Evolutionary conservation across 108 stramenopile species (phyloP), one percentile per base, ranked within the genome.

Genomic region (Cyclostephanos invisitatus): DNA sequence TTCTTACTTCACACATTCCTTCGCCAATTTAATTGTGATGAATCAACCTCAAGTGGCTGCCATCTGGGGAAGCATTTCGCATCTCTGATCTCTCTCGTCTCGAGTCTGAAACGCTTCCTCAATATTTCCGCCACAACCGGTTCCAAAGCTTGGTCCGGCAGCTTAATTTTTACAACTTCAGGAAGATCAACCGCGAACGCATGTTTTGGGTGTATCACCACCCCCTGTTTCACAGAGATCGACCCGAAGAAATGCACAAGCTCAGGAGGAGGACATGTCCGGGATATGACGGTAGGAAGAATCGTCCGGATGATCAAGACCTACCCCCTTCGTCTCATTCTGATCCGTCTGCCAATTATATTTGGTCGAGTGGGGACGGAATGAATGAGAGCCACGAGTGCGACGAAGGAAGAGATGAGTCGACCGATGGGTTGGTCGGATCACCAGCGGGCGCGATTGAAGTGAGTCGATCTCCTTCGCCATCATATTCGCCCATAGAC

Each of bases 161-260:
- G 82, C 87, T 97, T 51, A 93, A 93, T 73, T 89, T 91, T 64
- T 91, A 89, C 84, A 84, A 83, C 86, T 91, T 89, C 72, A 79
- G 89, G 8, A 97, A 97, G 64, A 89, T 96, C 69, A 91, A 90
- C 82, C 80, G 88, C 22, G 96, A 96, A 73, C 87, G 95, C 15
- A 97, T 89, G 59, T 91, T 97, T 57, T 97, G 96, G 96, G 91
- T 97, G 64, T 98, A 97, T 83, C 86, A 94, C 64, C 97, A 98
- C 74, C 85, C 87, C 22, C 62, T 97, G 60, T 98, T 98, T 76
- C 96, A 96, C 66, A 72, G 95, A 20, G 94, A 97, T 70, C 83
- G 77, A 35, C 96, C 95, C 9, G 89, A 96, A 55, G 88, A 96
- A 38, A 82, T 97, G n/a, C 78, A 89, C 63, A 66, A 91, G 46